Evolutionary conservation across 441 rosid species (phyloP).

Genomic region (Raphanus hybrid): DNA sequence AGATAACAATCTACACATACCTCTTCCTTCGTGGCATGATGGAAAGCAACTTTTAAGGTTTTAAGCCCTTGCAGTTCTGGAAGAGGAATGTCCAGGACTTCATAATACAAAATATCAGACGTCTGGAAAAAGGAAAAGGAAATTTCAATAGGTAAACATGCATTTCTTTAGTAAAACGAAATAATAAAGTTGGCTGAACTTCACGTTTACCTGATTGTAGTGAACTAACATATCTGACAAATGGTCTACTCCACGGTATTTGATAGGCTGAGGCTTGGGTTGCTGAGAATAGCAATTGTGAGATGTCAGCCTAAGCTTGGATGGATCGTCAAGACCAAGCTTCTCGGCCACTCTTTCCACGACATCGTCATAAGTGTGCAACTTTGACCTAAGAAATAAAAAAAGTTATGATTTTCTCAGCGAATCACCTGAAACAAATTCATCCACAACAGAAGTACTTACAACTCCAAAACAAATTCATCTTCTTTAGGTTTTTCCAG

Average conservation of each 20-base stretch:
- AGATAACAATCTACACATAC: constrained; percentile 47
- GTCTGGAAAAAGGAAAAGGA: constrained; percentile 49
- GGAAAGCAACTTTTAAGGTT: constrained; percentile 75
- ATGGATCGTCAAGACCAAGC: constrained; percentile 71
- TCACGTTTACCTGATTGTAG: constrained; percentile 65
- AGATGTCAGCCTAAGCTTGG: constrained; percentile 76
- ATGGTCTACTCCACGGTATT: constrained; percentile 69
- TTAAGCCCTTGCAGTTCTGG: constrained; percentile 79
- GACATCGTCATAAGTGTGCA: constrained; percentile 75
- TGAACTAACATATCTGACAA: constrained; percentile 76
- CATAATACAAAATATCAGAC: constrained; percentile 75
- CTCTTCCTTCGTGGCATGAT: constrained; percentile 78
- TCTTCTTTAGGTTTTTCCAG: constrained; percentile 83
- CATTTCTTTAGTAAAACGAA: constrained; percentile 15
- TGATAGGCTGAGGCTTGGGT: constrained; percentile 83
- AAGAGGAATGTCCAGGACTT: constrained; percentile 78
- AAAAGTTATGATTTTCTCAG: neutral
- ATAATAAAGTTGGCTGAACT: constrained; percentile 41
- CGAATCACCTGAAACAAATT: too few species aligned
- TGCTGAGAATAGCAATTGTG: constrained; percentile 85
- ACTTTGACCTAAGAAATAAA: constrained; percentile 56
- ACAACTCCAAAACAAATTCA: constrained; percentile 30
- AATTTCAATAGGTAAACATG: constrained; percentile 32
- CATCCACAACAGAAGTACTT: too few species aligned
- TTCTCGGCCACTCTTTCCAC: constrained; percentile 67